Evolutionary conservation across 768 basidiomycete species (phyloP), one percentile per base, ranked within the genome.

Genomic region (Baorangia bicolor): DNA sequence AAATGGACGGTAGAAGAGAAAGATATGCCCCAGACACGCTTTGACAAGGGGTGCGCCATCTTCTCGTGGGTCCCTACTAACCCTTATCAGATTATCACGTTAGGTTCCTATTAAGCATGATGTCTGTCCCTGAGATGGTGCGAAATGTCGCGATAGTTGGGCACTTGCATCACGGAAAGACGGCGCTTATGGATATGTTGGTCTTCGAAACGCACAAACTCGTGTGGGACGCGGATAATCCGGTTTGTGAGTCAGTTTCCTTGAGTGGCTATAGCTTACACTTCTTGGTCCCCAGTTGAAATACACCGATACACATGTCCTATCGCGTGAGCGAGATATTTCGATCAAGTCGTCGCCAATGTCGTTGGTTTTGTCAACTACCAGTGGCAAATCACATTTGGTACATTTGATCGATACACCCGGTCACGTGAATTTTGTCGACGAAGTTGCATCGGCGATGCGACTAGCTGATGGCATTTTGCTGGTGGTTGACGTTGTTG

Each of bases 391-490:
- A 76, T 97, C 94, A 2, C 90, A 95, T 72, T 80, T 99, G 21
- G 70, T 98, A 49, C 95, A 99, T 72, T 72, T 98, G 30, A 87
- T 99, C 64, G 97, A 99, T 72, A 98, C 97, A 0, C 97, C 97
- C 4, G 97, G 97, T 33, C 97, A 99, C 66, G 92, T 95, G 56
- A 98, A 98, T 73, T 98, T 99, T 68, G 84, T 95, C n/a, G 97
- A 99, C 67, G 97, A 99, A 73, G 94, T 94, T 21, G 95, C 94
- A 2, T 84, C 88, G 8, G 80, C 92, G 9, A 84, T 95, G 54
- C 83, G 97, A 41, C 75, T 98, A 37, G 87, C 83, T 18, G 97
- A 99, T 68, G 97, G 97, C 33, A 85, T 97, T 42, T 73, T 98
- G 1, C 74, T 99, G 23, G 95, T 98, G 1, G 95, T 99, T 4